phyloP scores from a whole-genome alignment of 2,329 filamentous ascomycete species.

The Mycogone perniciosa region DNA sequence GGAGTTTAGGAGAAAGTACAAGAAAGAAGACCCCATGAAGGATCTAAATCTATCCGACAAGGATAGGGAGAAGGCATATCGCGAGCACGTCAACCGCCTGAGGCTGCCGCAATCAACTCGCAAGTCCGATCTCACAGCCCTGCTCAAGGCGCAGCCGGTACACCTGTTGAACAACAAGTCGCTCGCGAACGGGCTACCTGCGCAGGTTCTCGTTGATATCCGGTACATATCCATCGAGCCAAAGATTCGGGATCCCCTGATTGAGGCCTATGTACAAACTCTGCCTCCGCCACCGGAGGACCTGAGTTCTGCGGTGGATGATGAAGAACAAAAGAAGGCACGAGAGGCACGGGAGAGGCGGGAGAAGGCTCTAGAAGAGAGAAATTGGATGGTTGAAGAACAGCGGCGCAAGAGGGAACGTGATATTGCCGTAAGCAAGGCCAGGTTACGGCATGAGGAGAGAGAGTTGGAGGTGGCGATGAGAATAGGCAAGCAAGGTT shows the following conservation, averaged over 20 bases:
- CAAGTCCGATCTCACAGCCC: constrained; percentile 60
- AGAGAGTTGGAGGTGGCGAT: constrained; percentile 62
- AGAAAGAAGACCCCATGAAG: constrained; percentile 74
- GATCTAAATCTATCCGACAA: constrained; percentile 65
- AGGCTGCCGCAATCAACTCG: constrained; percentile 59
- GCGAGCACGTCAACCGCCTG: constrained; percentile 63
- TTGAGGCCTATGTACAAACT: constrained; percentile 60
- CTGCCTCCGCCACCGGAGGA: constrained; percentile 53
- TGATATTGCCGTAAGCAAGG: constrained; percentile 54
- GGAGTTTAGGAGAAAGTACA: constrained; percentile 89
- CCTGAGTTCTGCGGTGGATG: constrained; percentile 35
- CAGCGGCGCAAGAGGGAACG: constrained; percentile 55
- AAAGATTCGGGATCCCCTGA: constrained; percentile 54
- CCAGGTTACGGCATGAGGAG: constrained; percentile 58
- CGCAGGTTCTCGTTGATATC: constrained; percentile 57
- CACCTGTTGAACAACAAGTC: constrained; percentile 55
- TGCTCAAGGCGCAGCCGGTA: constrained; percentile 57
- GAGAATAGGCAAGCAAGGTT: constrained; percentile 59
- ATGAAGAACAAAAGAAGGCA: constrained; percentile 44
- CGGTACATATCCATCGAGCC: constrained; percentile 63
- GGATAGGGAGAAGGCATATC: constrained; percentile 73
- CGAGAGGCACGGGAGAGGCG: constrained; percentile 48
- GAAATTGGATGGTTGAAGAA: constrained; percentile 56
- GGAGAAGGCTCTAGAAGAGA: constrained; percentile 61
- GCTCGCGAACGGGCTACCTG: constrained; percentile 51